Conservation (phyloP, 2,329 filamentous ascomycete genomes). For the Alternaria ethzedia region DNA sequence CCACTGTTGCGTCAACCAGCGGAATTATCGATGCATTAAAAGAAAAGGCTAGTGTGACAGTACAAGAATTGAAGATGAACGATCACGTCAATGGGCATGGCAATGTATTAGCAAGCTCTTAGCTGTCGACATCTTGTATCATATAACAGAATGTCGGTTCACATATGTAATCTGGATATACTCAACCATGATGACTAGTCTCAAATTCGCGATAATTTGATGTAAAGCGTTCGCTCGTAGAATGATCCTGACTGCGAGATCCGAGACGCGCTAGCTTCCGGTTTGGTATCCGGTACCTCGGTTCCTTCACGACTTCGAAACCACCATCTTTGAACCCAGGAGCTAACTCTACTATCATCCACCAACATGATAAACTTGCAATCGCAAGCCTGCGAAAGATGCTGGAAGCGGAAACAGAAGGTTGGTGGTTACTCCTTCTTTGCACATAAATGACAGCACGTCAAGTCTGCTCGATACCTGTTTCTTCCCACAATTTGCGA, state of each 20-base stretch:
- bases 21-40: not conserved
- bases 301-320: not conserved
- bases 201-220: too few relatives aligned
- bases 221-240: too few relatives aligned
- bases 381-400: conserved; percentile 20
- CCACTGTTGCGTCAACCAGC: not conserved
- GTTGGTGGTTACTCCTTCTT: not conserved
- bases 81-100: not conserved
- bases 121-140: not conserved
- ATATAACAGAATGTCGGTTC: too few relatives aligned
- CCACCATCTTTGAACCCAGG: not conserved
- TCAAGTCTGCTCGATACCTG: not conserved
- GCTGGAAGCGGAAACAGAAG: conserved; percentile 26
- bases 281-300: not conserved
- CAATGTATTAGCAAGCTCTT: not conserved
- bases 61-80: not conserved
- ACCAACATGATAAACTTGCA: not conserved
- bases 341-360: not conserved
- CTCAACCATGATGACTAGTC: too few relatives aligned
- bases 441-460: too few relatives aligned
- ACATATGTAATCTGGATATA: too few relatives aligned
- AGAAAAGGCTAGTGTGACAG: not conserved
- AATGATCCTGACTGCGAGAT: not conserved
- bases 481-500: not conserved
- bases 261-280: not conserved